Evolutionary conservation across 768 basidiomycete genomes (phyloP).

Genomic region (Hirschioporus abietinus): DNA sequence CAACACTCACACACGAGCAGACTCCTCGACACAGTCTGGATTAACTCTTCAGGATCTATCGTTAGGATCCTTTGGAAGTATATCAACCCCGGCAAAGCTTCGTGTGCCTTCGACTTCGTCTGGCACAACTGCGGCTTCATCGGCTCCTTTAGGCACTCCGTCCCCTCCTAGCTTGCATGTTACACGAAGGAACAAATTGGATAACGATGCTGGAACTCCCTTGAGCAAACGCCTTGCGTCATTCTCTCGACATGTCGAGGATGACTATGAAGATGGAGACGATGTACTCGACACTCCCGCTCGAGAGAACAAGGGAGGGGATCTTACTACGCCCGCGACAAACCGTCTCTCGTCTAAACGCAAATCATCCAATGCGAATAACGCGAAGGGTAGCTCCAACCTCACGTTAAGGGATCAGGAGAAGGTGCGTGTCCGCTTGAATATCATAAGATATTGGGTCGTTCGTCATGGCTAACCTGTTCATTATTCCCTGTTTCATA

Average conservation of each 20-base stretch:
- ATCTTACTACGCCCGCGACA: constrained; percentile 45
- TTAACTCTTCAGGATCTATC: constrained; percentile 55
- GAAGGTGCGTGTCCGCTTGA: constrained; percentile 52
- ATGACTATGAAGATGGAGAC: constrained; percentile 13
- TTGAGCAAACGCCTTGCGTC: constrained; percentile 33
- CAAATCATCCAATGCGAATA: constrained; percentile 18
- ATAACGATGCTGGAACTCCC: constrained; percentile 33
- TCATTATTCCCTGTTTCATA: constrained; percentile 25
- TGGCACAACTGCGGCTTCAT: constrained; percentile 46
- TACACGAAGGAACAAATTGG: constrained; percentile 30
- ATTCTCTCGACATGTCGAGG: constrained; percentile 20
- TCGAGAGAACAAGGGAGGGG: constrained; percentile 40
- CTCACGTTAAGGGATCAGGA: constrained; percentile 94
- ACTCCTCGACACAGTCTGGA: constrained; percentile 38
- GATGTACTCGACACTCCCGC: constrained; percentile 51
- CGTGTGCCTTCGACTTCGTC: constrained; percentile 48
- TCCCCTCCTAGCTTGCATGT: constrained; percentile 34
- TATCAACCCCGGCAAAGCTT: constrained; percentile 45
- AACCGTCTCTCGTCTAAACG: constrained; percentile 20
- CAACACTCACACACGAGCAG: constrained; percentile 29
- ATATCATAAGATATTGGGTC: background rate
- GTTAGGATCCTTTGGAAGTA: constrained; percentile 47
- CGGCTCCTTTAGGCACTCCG: constrained; percentile 44
- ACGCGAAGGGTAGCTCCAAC: constrained; percentile 33
- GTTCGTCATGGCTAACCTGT: background rate